phyloP scores from a whole-genome alignment of 176 grass and related monocot genomes.

The Phoenix dactylifera region DNA sequence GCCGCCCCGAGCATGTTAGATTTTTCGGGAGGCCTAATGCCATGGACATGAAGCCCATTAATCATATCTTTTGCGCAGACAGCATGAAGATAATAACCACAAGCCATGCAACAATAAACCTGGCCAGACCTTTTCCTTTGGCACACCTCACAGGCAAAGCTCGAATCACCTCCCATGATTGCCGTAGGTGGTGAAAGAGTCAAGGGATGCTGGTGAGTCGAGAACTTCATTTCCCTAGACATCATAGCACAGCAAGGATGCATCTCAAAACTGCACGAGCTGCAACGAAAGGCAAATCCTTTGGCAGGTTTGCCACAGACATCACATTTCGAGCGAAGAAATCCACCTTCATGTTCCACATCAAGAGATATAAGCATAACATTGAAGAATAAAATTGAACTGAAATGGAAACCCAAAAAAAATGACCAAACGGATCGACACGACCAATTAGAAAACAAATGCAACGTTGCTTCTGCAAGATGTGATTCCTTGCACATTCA shows the following conservation, averaged over 20 bases:
- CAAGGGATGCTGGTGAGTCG: constrained; percentile 53
- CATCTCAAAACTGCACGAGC: constrained; percentile 68
- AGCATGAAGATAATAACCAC: constrained; percentile 65
- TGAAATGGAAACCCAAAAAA: too few relatives aligned
- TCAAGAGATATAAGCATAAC: not conserved
- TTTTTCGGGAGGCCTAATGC: constrained; percentile 48
- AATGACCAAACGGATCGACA: too few relatives aligned
- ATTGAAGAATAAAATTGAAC: not conserved
- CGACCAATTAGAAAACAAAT: too few relatives aligned
- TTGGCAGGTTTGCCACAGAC: constrained; percentile 54
- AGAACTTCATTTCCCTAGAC: constrained; percentile 40
- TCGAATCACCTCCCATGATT: constrained; percentile 9
- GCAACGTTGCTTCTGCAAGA: too few relatives aligned
- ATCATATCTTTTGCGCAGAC: constrained; percentile 72
- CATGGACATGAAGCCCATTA: constrained; percentile 73
- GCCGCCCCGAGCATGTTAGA: constrained; percentile 23
- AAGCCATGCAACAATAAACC: constrained; percentile 61
- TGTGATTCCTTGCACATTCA: too few relatives aligned
- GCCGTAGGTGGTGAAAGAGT: constrained; percentile 8
- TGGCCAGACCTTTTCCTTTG: constrained; percentile 30
- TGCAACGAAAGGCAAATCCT: constrained; percentile 66
- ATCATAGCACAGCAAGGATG: constrained; percentile 81
- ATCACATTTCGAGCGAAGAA: constrained; percentile 59
- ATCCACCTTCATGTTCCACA: constrained; percentile 34
- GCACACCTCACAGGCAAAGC: constrained; percentile 65